Percentiles rank a stretch among this genome's conserved stretches.
These are phyloP conservation scores for Pseudogymnoascus sp. DNA, from an alignment of 2,329 filamentous ascomycete species.

Conservation along the genomic window DNA sequence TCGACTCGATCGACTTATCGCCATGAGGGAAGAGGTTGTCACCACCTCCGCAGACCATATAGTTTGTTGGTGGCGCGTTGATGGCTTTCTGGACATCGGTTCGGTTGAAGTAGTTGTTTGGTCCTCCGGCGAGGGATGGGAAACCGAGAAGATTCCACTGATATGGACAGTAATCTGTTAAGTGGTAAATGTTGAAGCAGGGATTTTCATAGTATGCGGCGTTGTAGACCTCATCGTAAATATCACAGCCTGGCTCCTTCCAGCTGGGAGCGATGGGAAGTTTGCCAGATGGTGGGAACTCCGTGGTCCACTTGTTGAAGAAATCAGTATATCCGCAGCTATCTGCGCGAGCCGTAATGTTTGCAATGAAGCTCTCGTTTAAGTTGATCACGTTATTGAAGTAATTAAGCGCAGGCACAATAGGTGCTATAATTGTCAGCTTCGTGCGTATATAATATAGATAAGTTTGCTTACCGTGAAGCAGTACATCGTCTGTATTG, in stretches of 20 bases:
- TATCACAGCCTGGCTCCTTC: slow-evolving; percentile 16
- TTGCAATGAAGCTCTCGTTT: slow-evolving; percentile 40
- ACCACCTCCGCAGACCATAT: slow-evolving; percentile 42
- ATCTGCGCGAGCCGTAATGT: slow-evolving; percentile 36
- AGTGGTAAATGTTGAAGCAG: slow-evolving; percentile 57
- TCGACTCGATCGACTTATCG: slow-evolving; percentile 40
- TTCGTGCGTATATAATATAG: neutral
- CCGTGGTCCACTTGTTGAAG: slow-evolving; percentile 37
- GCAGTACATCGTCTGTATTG: slow-evolving; percentile 25
- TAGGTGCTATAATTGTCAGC: slow-evolving; percentile 24
- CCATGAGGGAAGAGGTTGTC: slow-evolving; percentile 37
- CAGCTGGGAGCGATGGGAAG: slow-evolving; percentile 34
- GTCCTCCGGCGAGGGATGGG: slow-evolving; percentile 43
- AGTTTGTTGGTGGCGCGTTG: slow-evolving; percentile 44
- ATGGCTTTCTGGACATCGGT: slow-evolving; percentile 50
- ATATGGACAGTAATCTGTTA: slow-evolving; percentile 39
- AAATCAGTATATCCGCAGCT: slow-evolving; percentile 45
- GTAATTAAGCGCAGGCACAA: slow-evolving; percentile 41
- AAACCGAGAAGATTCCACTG: slow-evolving; percentile 23
- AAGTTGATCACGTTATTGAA: slow-evolving; percentile 43
- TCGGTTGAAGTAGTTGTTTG: slow-evolving; percentile 53
- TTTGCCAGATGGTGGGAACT: slow-evolving; percentile 47
- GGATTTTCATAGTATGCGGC: slow-evolving; percentile 49
- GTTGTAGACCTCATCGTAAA: slow-evolving; percentile 34
- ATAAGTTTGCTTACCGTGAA: slow-evolving; percentile 13